Evolutionary conservation across 257 asterid genomes (phyloP).

Genomic region (Sherardia arvensis): DNA sequence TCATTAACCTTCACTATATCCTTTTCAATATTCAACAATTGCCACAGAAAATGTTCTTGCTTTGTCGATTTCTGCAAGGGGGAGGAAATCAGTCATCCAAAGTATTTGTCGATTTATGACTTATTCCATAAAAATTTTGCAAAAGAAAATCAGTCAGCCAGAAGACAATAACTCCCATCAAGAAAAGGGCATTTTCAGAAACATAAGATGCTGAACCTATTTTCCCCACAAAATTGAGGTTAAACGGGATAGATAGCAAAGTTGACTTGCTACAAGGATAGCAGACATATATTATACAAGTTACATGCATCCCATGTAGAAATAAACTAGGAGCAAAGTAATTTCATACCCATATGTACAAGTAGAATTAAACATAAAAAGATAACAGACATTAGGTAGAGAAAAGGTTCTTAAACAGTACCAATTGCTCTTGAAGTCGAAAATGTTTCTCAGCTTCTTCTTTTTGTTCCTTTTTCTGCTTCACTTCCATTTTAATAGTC

Average conservation of each 20-base stretch:
- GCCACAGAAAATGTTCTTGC: conserved; percentile 90
- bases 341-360: neutral
- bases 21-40: conserved; percentile 66
- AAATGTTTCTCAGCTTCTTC: conserved; percentile 97
- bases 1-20: conserved; percentile 67
- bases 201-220: neutral
- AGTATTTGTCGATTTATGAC: no score
- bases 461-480: conserved; percentile 91
- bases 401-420: conserved; percentile 13
- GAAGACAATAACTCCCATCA: neutral
- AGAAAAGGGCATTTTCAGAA: neutral
- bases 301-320: neutral
- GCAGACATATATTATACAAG: neutral
- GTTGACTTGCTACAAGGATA: neutral
- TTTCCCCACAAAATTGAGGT: neutral
- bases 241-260: neutral
- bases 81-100: neutral
- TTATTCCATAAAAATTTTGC: neutral
- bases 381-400: neutral
- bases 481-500: conserved; percentile 68
- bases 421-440: conserved; percentile 84
- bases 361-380: neutral
- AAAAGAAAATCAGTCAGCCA: neutral
- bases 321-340: neutral
- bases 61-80: conserved; percentile 68